A percentile compares a stretch with the other conserved stretches of the same genome.
phyloP scores from a whole-genome alignment of 352 stramenopile species.

The Phytophthora fragariaefolia region DNA sequence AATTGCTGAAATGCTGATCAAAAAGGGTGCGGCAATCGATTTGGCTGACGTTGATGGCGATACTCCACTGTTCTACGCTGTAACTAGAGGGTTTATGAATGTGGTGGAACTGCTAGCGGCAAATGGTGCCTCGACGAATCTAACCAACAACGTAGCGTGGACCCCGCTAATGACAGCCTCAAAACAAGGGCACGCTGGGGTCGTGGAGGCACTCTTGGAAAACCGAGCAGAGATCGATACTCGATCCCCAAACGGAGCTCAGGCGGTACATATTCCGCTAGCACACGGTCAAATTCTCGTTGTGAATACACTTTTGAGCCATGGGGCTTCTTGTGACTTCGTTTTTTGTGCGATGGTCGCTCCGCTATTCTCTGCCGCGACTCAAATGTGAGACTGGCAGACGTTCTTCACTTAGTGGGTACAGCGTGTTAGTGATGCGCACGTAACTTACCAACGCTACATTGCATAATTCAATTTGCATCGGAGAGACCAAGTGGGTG shows the following conservation, averaged over 20 bases:
- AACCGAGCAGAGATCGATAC: not conserved
- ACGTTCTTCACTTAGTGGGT: not conserved
- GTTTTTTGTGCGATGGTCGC: too few species aligned
- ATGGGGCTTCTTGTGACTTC: too few species aligned
- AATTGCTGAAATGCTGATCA: slow-evolving; percentile 12
- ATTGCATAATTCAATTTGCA: not conserved
- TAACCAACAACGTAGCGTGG: slow-evolving; percentile 1
- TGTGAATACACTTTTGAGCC: too few species aligned
- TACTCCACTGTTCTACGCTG: slow-evolving; percentile 10
- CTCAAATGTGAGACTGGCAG: not conserved
- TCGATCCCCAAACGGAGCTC: not conserved
- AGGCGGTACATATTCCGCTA: not conserved
- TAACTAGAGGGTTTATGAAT: not conserved
- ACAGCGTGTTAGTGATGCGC: not conserved
- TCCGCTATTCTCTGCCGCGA: not conserved
- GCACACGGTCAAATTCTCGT: not conserved
- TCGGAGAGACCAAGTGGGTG: not conserved
- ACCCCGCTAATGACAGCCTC: not conserved
- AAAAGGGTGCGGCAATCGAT: slow-evolving; percentile 16
- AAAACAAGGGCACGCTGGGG: not conserved
- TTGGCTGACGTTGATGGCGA: not conserved
- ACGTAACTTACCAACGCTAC: not conserved
- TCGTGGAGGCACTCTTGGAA: not conserved
- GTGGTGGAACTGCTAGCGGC: slow-evolving; percentile 8
- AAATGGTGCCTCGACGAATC: slow-evolving; percentile 2